phyloP scores from a whole-genome alignment of 495 filamentous ascomycete genomes.

The Xylaria sp. region DNA sequence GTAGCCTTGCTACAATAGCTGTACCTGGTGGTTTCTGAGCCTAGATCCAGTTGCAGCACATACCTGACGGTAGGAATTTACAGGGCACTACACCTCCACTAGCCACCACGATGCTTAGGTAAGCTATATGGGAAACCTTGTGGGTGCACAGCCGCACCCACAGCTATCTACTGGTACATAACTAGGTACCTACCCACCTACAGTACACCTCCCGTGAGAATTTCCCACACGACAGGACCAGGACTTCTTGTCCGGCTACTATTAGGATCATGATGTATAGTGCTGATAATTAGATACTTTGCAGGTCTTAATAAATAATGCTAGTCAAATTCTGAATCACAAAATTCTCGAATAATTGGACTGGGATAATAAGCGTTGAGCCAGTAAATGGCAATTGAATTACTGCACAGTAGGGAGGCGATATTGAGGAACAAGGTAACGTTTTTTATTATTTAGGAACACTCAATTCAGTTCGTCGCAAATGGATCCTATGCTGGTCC shows the following conservation, averaged over 20 bases:
- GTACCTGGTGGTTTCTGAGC: slow-evolving; percentile 1
- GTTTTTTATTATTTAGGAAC: slow-evolving; percentile 51
- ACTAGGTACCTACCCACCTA: too few species aligned
- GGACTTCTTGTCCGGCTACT: too few species aligned
- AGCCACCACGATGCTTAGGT: background rate
- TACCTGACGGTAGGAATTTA: background rate
- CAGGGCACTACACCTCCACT: background rate
- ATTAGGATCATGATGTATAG: background rate
- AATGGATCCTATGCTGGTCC: slow-evolving; percentile 44
- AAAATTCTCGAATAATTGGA: background rate
- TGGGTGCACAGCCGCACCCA: background rate
- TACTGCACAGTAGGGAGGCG: background rate
- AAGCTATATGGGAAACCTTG: background rate
- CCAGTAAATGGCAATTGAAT: background rate
- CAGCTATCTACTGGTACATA: background rate
- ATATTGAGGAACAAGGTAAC: slow-evolving; percentile 30
- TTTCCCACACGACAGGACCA: too few species aligned
- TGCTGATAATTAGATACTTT: too few species aligned
- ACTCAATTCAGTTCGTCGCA: slow-evolving; percentile 48
- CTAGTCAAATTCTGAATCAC: background rate
- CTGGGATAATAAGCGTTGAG: background rate
- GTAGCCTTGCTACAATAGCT: background rate
- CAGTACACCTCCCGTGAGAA: too few species aligned
- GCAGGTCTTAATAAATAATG: background rate
- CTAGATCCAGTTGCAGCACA: background rate